Base-by-base conservation (phyloP, 768 basidiomycete genomes). In the Auricularia sp. region DNA sequence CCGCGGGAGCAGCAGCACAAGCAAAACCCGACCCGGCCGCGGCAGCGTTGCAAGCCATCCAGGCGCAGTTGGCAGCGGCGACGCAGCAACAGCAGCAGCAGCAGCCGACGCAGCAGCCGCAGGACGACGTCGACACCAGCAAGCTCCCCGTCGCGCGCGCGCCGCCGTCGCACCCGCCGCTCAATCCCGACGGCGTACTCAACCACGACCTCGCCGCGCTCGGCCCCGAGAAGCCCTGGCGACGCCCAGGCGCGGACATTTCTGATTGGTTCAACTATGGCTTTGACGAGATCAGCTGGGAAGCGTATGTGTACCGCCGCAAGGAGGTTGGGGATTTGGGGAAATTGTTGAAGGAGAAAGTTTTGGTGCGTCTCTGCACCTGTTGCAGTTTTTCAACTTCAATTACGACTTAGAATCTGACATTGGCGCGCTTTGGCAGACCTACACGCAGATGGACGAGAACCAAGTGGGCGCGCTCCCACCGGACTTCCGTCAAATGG, bases 221-320 rank as follows among this genome's bases (percentile, higher is more conserved):
- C 79, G 76, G 82, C 8, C 47, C 47, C 6, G 90, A 92, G 67
- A 96, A 96, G 71, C 87, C 88, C 3, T 99, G 97, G 97, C 80
- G 97, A 67, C 77, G 87, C 65, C 90, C 94, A 7, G 97, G 97
- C 39, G 87, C 91, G 3, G 94, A 97, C 78, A 81, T 97, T 67
- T 89, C 90, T 69, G 95, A 98, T 77, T 99, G 94, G 90, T 99
- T 99, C 77, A 98, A 99, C 76, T 98, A 97, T 70, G 97, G 97
- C 0, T 98, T 98, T 71, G 97, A 99, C 75, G 97, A 99, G 76
- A 82, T 92, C 16, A 90, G 90, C 39, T 99, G 94, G 94, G 91
- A 93, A 72, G 88, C 87, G 51, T 99, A 96, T 71, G 91, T 88
- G 70, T 89, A 90, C 74, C 83, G 92, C 70, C 81, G 93, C 70